Evolutionary conservation across 164 flowering plant genomes (phyloP).

Genomic region (Kalanchoe fedtschenkoi): DNA sequence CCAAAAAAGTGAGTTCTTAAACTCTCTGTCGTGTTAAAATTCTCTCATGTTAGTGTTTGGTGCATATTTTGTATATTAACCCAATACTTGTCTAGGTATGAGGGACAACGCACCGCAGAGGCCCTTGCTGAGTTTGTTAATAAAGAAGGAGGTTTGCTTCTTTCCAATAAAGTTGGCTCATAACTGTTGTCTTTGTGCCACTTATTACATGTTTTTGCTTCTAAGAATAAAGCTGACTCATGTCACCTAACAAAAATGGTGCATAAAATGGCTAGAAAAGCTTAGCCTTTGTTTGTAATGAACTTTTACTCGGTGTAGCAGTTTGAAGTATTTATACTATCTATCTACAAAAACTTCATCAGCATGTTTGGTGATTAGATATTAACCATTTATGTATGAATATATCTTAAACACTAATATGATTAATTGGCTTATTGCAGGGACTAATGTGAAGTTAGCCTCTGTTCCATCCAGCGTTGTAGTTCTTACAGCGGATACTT

Average conservation of each 20-base stretch:
- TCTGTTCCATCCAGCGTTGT: conserved; percentile 63
- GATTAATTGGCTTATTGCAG: conserved; percentile 24
- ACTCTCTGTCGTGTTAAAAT: neutral
- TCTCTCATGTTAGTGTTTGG: neutral
- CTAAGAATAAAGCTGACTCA: no score
- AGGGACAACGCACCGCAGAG: conserved; percentile 83
- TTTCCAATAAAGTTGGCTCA: conserved; percentile 1
- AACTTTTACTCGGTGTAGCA: no score
- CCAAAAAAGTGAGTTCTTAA: conserved; percentile 62
- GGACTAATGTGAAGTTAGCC: conserved; percentile 83
- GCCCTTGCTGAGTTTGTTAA: conserved; percentile 81
- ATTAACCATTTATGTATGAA: no score
- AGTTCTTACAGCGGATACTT: conserved; percentile 63
- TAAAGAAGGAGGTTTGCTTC: conserved; percentile 62
- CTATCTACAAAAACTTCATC: no score
- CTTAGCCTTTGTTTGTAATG: no score
- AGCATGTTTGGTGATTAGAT: no score
- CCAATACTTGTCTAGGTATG: conserved; percentile 42
- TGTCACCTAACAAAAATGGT: no score
- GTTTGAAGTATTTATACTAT: no score
- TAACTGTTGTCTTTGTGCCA: neutral
- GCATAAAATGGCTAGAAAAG: neutral
- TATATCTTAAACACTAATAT: neutral
- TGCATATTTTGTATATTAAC: neutral
- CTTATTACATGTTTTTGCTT: no score